phyloP scores from a whole-genome alignment of 2,329 filamentous ascomycete genomes.

The Colletotrichum spinosum region DNA sequence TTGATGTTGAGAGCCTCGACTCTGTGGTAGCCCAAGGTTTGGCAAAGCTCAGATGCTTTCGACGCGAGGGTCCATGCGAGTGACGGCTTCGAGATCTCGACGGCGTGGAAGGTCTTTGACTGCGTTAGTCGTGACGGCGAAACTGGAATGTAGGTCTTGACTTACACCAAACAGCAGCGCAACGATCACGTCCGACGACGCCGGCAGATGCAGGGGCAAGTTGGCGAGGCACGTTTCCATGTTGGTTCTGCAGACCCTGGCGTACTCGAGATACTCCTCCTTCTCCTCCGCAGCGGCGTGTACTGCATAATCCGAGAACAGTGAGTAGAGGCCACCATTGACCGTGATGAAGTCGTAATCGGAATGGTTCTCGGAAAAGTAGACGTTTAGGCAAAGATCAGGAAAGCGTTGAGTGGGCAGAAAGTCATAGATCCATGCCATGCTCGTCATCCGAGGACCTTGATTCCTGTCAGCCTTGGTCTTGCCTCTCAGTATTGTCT shows the following conservation, averaged over 20 bases:
- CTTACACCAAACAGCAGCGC: conserved; percentile 41
- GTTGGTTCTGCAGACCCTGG: conserved; percentile 43
- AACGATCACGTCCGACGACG: conserved; percentile 42
- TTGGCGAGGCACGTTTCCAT: conserved; percentile 47
- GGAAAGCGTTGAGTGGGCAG: conserved; percentile 45
- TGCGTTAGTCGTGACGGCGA: neutral
- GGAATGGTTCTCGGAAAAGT: conserved; percentile 47
- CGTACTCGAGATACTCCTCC: conserved; percentile 42
- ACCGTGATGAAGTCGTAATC: conserved; percentile 49
- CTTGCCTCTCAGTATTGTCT: neutral
- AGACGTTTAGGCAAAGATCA: conserved; percentile 48
- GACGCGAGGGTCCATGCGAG: conserved; percentile 46
- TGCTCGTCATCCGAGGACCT: conserved; percentile 22
- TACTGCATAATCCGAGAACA: conserved; percentile 30
- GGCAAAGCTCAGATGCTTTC: conserved; percentile 47
- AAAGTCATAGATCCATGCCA: conserved; percentile 46
- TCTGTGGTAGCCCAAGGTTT: conserved; percentile 47
- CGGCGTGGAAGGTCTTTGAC: conserved; percentile 44
- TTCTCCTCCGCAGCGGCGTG: conserved; percentile 37
- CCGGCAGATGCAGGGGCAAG: conserved; percentile 47
- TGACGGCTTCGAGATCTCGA: conserved; percentile 48
- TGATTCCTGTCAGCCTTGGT: too few relatives aligned
- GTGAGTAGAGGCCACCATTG: conserved; percentile 44
- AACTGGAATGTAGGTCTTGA: rapidly evolving
- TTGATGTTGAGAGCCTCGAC: conserved; percentile 41